Base-by-base conservation (phyloP, 441 rosid genomes). In the Erodium texanum region DNA sequence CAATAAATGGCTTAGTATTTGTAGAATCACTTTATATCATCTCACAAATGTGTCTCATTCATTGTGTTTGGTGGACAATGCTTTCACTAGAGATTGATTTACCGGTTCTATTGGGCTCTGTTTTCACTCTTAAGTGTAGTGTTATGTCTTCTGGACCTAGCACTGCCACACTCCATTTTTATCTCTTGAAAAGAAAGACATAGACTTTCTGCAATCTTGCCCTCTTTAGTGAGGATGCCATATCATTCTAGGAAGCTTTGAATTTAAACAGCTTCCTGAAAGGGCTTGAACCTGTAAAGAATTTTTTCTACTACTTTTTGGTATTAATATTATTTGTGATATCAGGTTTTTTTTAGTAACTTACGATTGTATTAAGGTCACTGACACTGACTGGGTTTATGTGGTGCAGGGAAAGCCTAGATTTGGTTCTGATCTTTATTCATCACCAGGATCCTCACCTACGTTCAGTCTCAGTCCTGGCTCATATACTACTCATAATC, bases 351-450 rank as follows among this genome's bases (percentile, higher is more conserved):
- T 56, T 54, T 43, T 10, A 48, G 56, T 72, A 23, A 27, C 22
- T 67, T 71, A 27, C 56, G 62, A 50, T 52, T 62, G 56, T 54
- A 75, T 65, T 71, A 22, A 72, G 64, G 68, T 78, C 59, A 10
- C 62, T 70, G 48, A 62, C 59, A 10, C 62, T 70, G 48, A 62
- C 70, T 34, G 38, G 63, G 34, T 24, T 64, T 34, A 24, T 77
- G 52, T 69, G 65, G 62, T 81, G 69, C 85, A 91, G 96, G 90
- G 83, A 43, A 84, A 69, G 68, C 73, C 82, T 43, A 73, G 76
- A 71, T 67, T 78, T 65, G 86, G 80, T 58, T 77, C 87, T 34
- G 72, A 67, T 69, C 71, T 73, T 32, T 81, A 80, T 67, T 83
- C 59, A 59, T 69, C 89, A 52, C 83, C 93, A 22, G 82, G 75